Evolutionary conservation across 768 basidiomycete genomes (phyloP).

Genomic region (Pleurotus eryngii): DNA sequence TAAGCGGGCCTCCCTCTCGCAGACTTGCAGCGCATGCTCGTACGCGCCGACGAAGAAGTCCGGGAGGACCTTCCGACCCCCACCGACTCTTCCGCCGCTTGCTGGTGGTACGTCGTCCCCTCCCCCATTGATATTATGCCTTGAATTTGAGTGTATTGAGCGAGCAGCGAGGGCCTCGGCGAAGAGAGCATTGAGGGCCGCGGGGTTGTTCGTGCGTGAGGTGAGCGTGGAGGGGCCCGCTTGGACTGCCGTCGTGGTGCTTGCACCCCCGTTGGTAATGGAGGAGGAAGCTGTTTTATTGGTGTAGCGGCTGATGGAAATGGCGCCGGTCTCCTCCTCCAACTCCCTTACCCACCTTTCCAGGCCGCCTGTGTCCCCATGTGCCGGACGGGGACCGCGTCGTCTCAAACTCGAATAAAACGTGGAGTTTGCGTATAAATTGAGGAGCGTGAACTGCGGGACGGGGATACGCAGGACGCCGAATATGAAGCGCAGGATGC

Average conservation of each 20-base stretch:
- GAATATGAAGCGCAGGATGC: slow-evolving; percentile 63
- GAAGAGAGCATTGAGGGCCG: too few relatives aligned
- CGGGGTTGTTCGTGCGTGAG: slow-evolving; percentile 22
- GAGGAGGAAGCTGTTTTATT: too few relatives aligned
- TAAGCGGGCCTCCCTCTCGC: slow-evolving; percentile 70
- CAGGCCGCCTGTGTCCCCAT: slow-evolving; percentile 29
- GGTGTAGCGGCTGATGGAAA: slow-evolving; percentile 38
- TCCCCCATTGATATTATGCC: too few relatives aligned
- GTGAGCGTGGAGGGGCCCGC: slow-evolving; percentile 44
- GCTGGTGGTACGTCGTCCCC: too few relatives aligned
- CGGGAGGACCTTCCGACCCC: slow-evolving; percentile 58
- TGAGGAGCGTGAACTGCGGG: slow-evolving; percentile 51
- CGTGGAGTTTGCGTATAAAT: slow-evolving; percentile 30
- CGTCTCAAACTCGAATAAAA: too few relatives aligned
- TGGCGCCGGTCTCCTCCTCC: slow-evolving; percentile 83
- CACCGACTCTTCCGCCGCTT: slow-evolving; percentile 5
- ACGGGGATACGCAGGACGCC: slow-evolving; percentile 65
- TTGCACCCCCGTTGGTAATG: too few relatives aligned
- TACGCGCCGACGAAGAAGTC: slow-evolving; percentile 82
- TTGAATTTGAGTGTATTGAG: too few relatives aligned
- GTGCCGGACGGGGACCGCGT: too few relatives aligned
- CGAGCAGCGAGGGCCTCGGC: too few relatives aligned
- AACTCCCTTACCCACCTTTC: slow-evolving; percentile 79
- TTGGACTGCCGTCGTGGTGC: too few relatives aligned
- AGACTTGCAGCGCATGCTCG: slow-evolving; percentile 69